phyloP scores from a whole-genome alignment of 495 filamentous ascomycete genomes.

The Penicillium verhagenii region DNA sequence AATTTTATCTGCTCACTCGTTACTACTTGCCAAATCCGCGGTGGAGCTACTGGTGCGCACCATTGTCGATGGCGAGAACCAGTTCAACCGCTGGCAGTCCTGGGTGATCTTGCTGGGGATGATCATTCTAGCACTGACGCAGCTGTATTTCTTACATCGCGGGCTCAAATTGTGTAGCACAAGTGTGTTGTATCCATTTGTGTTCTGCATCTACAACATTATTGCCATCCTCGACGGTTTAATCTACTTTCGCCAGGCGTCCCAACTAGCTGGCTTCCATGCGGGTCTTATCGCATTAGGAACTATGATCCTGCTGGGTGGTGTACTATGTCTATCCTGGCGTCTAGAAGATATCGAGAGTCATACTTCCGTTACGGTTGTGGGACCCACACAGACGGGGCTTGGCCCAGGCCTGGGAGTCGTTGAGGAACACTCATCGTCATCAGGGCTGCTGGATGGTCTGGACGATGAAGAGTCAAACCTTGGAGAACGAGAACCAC shows the following conservation, averaged over 20 bases:
- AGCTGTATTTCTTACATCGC: slow-evolving; percentile 92
- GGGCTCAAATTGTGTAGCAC: slow-evolving; percentile 94
- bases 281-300: slow-evolving; percentile 85
- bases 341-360: slow-evolving; percentile 72
- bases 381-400: slow-evolving; percentile 39
- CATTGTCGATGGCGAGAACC: slow-evolving; percentile 80
- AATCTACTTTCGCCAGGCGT: slow-evolving; percentile 92
- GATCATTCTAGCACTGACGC: slow-evolving; percentile 77
- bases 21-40: slow-evolving; percentile 93
- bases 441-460: slow-evolving; percentile 23
- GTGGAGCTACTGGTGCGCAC: slow-evolving; percentile 96
- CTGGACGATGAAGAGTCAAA: slow-evolving; percentile 34
- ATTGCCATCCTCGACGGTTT: slow-evolving; percentile 96
- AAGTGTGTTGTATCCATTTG: slow-evolving; percentile 93
- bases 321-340: slow-evolving; percentile 93
- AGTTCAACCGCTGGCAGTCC: slow-evolving; percentile 96
- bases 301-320: slow-evolving; percentile 78
- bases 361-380: slow-evolving; percentile 46
- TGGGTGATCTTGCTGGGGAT: slow-evolving; percentile 90
- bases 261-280: slow-evolving; percentile 69
- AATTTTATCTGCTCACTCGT: slow-evolving; percentile 87
- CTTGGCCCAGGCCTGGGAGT: slow-evolving; percentile 46
- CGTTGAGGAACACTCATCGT: slow-evolving; percentile 36
- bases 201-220: slow-evolving; percentile 99
- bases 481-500: slow-evolving; percentile 40